Percentiles rank a stretch among this genome's conserved stretches.
Conservation (phyloP, 805 yeast genomes). For the Candida insectalens region DNA sequence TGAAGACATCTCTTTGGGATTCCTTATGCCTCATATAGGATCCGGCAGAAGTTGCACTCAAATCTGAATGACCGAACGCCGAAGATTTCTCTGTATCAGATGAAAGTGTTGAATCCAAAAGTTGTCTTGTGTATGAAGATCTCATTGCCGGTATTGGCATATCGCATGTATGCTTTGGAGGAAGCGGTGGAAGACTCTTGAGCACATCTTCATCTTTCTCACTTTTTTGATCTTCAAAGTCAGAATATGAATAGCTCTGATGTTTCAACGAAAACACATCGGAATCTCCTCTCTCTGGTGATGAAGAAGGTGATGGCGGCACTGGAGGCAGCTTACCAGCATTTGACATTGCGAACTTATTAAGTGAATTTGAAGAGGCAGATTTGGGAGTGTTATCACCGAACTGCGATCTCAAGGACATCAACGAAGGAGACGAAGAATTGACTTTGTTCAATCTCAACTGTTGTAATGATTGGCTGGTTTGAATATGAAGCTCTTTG, state of each 20-base stretch:
- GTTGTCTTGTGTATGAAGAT: conserved; percentile 17
- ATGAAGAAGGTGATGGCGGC: conserved; percentile 1
- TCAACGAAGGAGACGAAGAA: conserved; percentile 1
- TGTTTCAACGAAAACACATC: conserved; percentile 6
- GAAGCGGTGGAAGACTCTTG: conserved; percentile 24
- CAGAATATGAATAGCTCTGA: conserved; percentile 4
- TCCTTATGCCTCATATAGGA: conserved; percentile 65
- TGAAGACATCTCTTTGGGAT: conserved; percentile 10
- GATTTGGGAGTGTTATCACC: neutral
- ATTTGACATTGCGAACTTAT: neutral
- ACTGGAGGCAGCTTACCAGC: neutral
- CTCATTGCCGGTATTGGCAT: conserved; percentile 6
- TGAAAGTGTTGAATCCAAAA: conserved; percentile 23
- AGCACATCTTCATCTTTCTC: conserved; percentile 3
- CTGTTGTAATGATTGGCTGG: conserved; percentile 10
- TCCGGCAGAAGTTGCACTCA: conserved; percentile 87
- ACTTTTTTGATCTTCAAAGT: conserved; percentile 5
- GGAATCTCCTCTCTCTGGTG: conserved; percentile 7
- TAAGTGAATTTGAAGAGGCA: neutral
- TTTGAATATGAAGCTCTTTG: conserved; percentile 33
- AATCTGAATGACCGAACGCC: conserved; percentile 50
- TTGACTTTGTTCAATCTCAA: neutral
- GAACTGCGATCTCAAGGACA: neutral
- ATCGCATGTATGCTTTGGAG: conserved; percentile 24
- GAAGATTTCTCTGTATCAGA: conserved; percentile 30